Conservation (phyloP, 768 basidiomycete genomes). For the Russula sp. region DNA sequence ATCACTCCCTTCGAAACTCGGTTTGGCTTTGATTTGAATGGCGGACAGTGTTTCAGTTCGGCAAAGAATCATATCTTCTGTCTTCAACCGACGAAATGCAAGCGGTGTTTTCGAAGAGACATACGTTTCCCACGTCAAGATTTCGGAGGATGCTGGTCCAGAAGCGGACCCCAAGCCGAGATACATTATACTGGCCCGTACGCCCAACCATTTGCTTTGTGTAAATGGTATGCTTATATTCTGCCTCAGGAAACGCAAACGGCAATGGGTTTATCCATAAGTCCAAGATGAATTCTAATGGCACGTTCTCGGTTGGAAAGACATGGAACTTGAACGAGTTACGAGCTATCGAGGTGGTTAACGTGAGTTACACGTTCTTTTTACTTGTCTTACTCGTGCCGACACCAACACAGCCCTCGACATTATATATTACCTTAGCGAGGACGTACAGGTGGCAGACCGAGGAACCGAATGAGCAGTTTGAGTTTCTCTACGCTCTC, state of each 20-base stretch:
- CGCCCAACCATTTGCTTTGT: slow-evolving; percentile 31
- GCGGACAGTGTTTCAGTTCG: slow-evolving; percentile 43
- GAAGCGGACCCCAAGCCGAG: slow-evolving; percentile 76
- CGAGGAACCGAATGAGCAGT: slow-evolving; percentile 66
- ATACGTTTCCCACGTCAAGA: slow-evolving; percentile 86
- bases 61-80: slow-evolving; percentile 71
- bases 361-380: slow-evolving; percentile 4
- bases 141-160: slow-evolving; percentile 76
- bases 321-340: slow-evolving; percentile 88
- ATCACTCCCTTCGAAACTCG: not conserved
- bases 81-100: slow-evolving; percentile 69
- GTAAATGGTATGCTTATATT: slow-evolving; percentile 1
- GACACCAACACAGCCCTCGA: slow-evolving; percentile 38
- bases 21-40: slow-evolving; percentile 23
- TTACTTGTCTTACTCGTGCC: not conserved
- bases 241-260: slow-evolving; percentile 46
- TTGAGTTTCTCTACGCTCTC: slow-evolving; percentile 57
- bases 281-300: slow-evolving; percentile 91
- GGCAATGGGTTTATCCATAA: slow-evolving; percentile 82
- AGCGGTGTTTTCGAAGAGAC: slow-evolving; percentile 61
- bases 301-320: slow-evolving; percentile 94
- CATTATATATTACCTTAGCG: slow-evolving; percentile 80
- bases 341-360: slow-evolving; percentile 65
- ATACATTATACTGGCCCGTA: slow-evolving; percentile 87
- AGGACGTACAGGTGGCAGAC: slow-evolving; percentile 89